Conservation (phyloP, 306 rosid genomes). For the Begonia peltatifolia region DNA sequence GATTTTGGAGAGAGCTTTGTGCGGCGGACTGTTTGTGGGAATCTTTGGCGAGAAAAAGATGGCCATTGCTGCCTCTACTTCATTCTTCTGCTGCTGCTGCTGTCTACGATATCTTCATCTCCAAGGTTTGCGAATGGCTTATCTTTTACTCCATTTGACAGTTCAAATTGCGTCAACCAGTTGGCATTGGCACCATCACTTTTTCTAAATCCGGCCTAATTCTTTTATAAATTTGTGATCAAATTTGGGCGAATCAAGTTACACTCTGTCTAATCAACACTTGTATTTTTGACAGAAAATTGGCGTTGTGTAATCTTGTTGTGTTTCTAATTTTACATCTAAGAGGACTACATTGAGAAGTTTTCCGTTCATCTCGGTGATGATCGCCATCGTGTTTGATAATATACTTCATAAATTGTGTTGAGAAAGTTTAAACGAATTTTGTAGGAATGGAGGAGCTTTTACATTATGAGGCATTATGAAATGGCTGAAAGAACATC, state of each 20-base stretch:
- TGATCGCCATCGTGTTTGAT: background rate
- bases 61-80: slow-evolving; percentile 26
- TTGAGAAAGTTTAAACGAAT: slow-evolving; percentile 2
- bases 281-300: too few species aligned
- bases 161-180: too few species aligned
- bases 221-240: too few species aligned
- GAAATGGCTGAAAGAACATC: slow-evolving; percentile 35
- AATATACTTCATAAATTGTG: background rate
- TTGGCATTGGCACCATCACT: too few species aligned
- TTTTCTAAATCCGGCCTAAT: too few species aligned
- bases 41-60: slow-evolving; percentile 35
- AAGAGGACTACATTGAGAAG: too few species aligned
- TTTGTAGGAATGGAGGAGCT: slow-evolving; percentile 50
- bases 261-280: too few species aligned
- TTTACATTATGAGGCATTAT: slow-evolving; percentile 48
- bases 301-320: too few species aligned
- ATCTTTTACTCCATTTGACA: too few species aligned
- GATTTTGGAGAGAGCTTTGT: slow-evolving; percentile 46
- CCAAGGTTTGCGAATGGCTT: slow-evolving; percentile 18
- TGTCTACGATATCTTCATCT: slow-evolving; percentile 13
- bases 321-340: too few species aligned
- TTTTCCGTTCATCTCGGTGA: too few species aligned
- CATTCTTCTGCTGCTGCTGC: slow-evolving; percentile 26
- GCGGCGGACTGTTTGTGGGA: slow-evolving; percentile 51
- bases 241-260: too few species aligned